A percentile compares a stretch with the other conserved stretches of the same genome.
Conservation (phyloP, 2,329 filamentous ascomycete genomes). For the Pestalotiopsis sp. region DNA sequence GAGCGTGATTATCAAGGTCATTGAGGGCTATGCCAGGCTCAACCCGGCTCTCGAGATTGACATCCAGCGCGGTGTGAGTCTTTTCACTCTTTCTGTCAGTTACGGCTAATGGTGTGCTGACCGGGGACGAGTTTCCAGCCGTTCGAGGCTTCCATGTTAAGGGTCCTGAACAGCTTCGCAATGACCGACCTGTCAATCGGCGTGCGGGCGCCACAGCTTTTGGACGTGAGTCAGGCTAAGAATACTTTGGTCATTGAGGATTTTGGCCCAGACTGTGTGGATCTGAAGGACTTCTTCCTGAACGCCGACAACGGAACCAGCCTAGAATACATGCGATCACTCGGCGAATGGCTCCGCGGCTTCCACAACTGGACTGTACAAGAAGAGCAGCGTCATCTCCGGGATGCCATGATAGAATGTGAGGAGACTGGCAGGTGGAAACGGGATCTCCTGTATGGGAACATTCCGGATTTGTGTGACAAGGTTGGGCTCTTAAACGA, state of each 20-base stretch:
- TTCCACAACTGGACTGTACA: slow-evolving; percentile 39
- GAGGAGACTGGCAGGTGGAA: slow-evolving; percentile 39
- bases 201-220: neutral
- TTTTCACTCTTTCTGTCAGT: neutral
- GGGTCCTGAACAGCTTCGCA: neutral
- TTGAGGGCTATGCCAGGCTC: neutral
- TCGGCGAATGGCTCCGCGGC: slow-evolving; percentile 34
- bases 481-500: slow-evolving; percentile 34
- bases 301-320: neutral
- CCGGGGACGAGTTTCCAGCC: neutral
- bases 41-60: neutral
- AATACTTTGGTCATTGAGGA: neutral
- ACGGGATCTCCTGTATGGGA: slow-evolving; percentile 38
- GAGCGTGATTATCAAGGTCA: slow-evolving; percentile 38
- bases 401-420: slow-evolving; percentile 28
- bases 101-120: neutral
- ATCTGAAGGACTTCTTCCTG: neutral
- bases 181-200: neutral
- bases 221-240: neutral
- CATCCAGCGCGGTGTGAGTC: neutral
- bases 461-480: slow-evolving; percentile 34
- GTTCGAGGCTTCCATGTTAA: neutral
- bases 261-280: neutral
- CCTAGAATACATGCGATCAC: neutral
- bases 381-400: slow-evolving; percentile 23